phyloP scores from a whole-genome alignment of 2,329 filamentous ascomycete species.

The Pestalotiopsis sp. region DNA sequence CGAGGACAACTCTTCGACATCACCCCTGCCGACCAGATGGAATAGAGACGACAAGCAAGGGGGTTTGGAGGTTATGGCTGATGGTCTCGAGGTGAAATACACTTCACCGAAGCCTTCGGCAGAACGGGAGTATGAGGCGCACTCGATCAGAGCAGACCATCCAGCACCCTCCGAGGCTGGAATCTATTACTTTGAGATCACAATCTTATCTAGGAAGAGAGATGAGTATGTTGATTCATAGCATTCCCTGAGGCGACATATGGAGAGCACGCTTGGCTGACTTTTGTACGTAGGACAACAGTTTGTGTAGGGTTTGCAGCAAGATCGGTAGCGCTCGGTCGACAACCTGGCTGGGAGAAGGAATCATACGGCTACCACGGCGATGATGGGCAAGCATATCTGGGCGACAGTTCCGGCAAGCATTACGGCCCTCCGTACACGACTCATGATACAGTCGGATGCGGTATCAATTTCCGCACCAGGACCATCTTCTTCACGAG shows the following conservation, averaged over 20 bases:
- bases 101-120: constrained; percentile 45
- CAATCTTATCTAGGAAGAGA: constrained; percentile 50
- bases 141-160: constrained; percentile 78
- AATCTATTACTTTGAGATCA: constrained; percentile 89
- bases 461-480: constrained; percentile 66
- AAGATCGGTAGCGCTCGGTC: constrained; percentile 52
- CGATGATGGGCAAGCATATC: constrained; percentile 66
- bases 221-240: constrained; percentile 51
- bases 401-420: constrained; percentile 57
- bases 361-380: constrained; percentile 72
- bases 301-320: constrained; percentile 66
- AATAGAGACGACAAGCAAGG: constrained; percentile 74
- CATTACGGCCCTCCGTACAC: constrained; percentile 59
- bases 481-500: constrained; percentile 70
- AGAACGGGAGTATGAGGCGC: constrained; percentile 72
- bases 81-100: constrained; percentile 73
- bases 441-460: constrained; percentile 61
- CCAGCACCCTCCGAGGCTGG: constrained; percentile 88
- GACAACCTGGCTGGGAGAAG: constrained; percentile 67
- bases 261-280: not conserved
- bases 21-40: constrained; percentile 80
- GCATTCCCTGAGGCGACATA: not conserved
- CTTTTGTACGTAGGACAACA: constrained; percentile 46
- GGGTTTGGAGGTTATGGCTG: constrained; percentile 72
- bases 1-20: constrained; percentile 60